A percentile compares a stretch with the other conserved stretches of the same genome.
Conservation (phyloP, 176 grass and related monocot species). For the Coix lacrymajobi region DNA sequence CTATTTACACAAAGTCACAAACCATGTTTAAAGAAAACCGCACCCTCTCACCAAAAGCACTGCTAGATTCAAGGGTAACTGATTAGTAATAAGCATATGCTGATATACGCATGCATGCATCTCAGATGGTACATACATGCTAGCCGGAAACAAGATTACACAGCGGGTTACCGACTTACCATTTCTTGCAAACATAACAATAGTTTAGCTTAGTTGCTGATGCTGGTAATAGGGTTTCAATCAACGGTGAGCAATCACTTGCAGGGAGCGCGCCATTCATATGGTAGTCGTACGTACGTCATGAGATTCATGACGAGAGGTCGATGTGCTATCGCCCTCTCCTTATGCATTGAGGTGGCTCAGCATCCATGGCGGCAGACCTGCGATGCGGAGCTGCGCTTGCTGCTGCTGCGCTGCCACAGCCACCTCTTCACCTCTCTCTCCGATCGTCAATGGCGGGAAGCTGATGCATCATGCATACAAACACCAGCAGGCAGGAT, state of each 20-base stretch:
- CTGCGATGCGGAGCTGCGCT: slow-evolving; percentile 17
- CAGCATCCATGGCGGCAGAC: slow-evolving; percentile 52
- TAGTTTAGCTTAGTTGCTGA: slow-evolving; percentile 19
- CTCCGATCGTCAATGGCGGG: slow-evolving; percentile 20
- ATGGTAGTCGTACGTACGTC: background rate
- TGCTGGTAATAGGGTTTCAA: slow-evolving; percentile 7
- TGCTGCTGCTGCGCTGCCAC: background rate
- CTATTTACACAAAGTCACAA: background rate
- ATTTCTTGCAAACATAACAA: slow-evolving; percentile 37
- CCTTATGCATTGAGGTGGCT: slow-evolving; percentile 42
- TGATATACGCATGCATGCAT: slow-evolving; percentile 23
- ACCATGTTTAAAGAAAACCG: background rate
- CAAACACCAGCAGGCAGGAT: background rate
- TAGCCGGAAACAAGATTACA: slow-evolving; percentile 13
- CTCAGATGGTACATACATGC: slow-evolving; percentile 21
- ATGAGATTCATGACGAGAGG: background rate
- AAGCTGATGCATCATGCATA: background rate
- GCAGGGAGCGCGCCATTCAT: background rate
- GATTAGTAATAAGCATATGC: background rate
- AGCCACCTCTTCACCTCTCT: background rate
- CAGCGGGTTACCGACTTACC: background rate
- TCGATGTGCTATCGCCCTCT: background rate
- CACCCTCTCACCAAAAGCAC: background rate
- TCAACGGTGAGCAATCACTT: background rate
- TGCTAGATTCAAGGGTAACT: slow-evolving; percentile 17